Percentiles rank a stretch among this genome's conserved stretches.
phyloP scores from a whole-genome alignment of 202 grass and related monocot species.

The Carex sylvatica region DNA sequence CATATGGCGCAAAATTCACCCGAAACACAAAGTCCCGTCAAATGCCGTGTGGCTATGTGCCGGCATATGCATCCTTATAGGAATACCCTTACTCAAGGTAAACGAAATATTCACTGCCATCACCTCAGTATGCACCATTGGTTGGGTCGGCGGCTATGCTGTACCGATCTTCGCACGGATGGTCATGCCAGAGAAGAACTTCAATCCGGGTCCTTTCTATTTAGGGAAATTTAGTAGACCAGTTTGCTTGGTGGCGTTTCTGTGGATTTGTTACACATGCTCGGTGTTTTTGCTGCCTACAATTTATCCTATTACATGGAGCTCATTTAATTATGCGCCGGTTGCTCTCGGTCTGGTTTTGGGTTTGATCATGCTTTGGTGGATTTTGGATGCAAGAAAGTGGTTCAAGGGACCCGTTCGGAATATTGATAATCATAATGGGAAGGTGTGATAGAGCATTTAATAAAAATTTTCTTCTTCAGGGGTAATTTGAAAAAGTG shows the following conservation, averaged over 20 bases:
- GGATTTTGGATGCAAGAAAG: constrained; percentile 76
- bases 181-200: constrained; percentile 76
- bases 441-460: constrained; percentile 39
- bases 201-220: constrained; percentile 79
- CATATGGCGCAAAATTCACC: constrained; percentile 86
- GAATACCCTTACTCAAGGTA: constrained; percentile 76
- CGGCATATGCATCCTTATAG: constrained; percentile 70
- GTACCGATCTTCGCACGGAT: constrained; percentile 94
- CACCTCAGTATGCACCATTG: constrained; percentile 82
- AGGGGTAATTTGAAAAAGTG: not conserved
- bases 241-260: constrained; percentile 78
- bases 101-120: constrained; percentile 97
- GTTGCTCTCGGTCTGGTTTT: constrained; percentile 56
- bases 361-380: constrained; percentile 75
- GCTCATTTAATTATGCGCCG: constrained; percentile 89
- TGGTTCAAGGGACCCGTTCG: constrained; percentile 94
- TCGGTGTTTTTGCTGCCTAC: constrained; percentile 87
- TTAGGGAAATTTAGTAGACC: constrained; percentile 58
- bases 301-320: constrained; percentile 60
- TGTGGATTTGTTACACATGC: constrained; percentile 99
- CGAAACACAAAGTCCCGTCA: constrained; percentile 66
- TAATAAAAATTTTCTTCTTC: not conserved
- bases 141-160: constrained; percentile 90
- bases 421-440: constrained; percentile 61
- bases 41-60: constrained; percentile 94